Evolutionary conservation across 352 stramenopile genomes (phyloP).

Genomic region (Phytophthora cryptogea): DNA sequence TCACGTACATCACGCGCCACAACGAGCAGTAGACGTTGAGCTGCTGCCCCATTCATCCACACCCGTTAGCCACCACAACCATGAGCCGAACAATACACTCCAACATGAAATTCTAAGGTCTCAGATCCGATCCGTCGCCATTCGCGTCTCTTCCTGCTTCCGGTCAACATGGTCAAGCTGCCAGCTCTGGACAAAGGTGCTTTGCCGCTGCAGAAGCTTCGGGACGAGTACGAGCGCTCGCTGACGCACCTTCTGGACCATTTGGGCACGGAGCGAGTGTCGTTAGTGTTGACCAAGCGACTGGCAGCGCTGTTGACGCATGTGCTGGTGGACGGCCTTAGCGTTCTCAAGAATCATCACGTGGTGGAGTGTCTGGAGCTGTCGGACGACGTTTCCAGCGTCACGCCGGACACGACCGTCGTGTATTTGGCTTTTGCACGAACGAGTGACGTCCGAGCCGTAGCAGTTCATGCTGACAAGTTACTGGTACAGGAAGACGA

Average conservation of each 20-base stretch:
- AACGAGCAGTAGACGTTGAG: conserved; percentile 33
- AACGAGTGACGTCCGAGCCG: conserved; percentile 49
- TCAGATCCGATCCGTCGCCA: conserved; percentile 11
- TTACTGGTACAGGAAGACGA: conserved; percentile 36
- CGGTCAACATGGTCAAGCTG: conserved; percentile 31
- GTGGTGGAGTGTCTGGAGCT: conserved; percentile 66
- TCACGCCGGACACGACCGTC: conserved; percentile 37
- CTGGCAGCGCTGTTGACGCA: conserved; percentile 64
- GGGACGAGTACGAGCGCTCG: conserved; percentile 47
- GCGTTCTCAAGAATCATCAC: conserved; percentile 37
- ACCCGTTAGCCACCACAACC: conserved; percentile 5
- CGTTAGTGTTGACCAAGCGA: conserved; percentile 59
- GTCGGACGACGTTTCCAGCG: conserved; percentile 42
- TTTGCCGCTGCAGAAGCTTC: conserved; percentile 40
- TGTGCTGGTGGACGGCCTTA: conserved; percentile 54
- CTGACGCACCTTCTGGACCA: conserved; percentile 46
- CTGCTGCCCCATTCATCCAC: not conserved
- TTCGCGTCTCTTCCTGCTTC: conserved; percentile 29
- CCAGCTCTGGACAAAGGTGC: conserved; percentile 33
- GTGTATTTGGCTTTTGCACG: conserved; percentile 55
- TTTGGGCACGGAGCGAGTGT: conserved; percentile 40
- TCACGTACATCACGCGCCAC: conserved; percentile 93
- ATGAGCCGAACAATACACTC: conserved; percentile 21
- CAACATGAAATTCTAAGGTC: conserved; percentile 6
- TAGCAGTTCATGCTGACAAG: conserved; percentile 46